Evolutionary conservation across 78 protist species (phyloP).

Genomic region (Pelomyxa schiedti): DNA sequence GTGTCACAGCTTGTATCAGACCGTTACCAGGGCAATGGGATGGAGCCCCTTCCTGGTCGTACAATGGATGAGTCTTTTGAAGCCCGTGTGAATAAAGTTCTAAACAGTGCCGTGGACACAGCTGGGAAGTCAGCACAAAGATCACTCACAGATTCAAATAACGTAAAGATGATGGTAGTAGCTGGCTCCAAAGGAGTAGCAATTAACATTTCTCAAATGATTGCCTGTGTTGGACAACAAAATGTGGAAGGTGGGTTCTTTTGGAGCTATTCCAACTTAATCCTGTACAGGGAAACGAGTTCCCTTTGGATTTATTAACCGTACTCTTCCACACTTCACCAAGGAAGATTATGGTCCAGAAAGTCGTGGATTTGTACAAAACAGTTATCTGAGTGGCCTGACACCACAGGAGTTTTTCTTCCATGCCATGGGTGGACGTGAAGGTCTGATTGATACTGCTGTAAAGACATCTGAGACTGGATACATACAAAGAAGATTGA

Average conservation of each 20-base stretch:
- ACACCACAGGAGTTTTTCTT: constrained; percentile 96
- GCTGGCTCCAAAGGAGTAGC: constrained; percentile 98
- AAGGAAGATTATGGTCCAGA: constrained; percentile 90
- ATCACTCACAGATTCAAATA: constrained; percentile 58
- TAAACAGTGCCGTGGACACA: constrained; percentile 84
- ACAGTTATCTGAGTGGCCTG: constrained; percentile 91
- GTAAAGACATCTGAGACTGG: constrained; percentile 99
- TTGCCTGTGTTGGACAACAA: constrained; percentile 99
- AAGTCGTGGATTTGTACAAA: constrained; percentile 92
- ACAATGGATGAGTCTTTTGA: constrained; percentile 92
- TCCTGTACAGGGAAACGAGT: constrained; percentile 98
- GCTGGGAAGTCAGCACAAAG: constrained; percentile 67
- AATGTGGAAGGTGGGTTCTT: constrained; percentile 99
- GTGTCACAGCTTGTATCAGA: too few relatives aligned
- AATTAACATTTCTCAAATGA: constrained; percentile 96
- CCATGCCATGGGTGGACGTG: constrained; percentile 99
- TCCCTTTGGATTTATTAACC: constrained; percentile 86
- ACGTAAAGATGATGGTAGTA: constrained; percentile 83
- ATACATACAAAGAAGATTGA: constrained; percentile 92
- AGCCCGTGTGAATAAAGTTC: constrained; percentile 72
- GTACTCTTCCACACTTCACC: constrained; percentile 98
- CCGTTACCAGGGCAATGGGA: too few relatives aligned
- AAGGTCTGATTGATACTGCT: constrained; percentile 96
- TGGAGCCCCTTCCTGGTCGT: constrained; percentile 84
- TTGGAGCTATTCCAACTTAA: background rate